Evolutionary conservation across 2,329 filamentous ascomycete species (phyloP), one percentile per base, ranked within the genome.

Genomic region (Cyphellophora attinorum): DNA sequence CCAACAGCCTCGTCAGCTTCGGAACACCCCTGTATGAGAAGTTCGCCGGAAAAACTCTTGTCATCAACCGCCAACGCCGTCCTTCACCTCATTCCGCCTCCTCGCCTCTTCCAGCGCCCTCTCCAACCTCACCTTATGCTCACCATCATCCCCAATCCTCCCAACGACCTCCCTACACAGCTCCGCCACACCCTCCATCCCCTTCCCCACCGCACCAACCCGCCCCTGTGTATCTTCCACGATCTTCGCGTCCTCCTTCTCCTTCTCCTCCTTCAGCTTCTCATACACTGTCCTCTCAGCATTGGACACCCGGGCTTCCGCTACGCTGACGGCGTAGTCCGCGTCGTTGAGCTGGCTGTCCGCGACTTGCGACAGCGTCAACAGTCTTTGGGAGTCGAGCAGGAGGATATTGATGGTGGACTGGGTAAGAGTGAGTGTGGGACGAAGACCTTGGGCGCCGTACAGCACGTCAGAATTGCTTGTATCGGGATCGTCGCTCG

Each of bases 61-160:
- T n/a, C n/a, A n/a, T n/a, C n/a, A n/a, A n/a, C n/a, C n/a, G n/a
- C n/a, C n/a, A n/a, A 25, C 21, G 21, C 21, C 21, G n/a, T 25
- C 21, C n/a, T 25, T 25, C 13, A 3, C n/a, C 5, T 37, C 33
- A 53, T 74, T 73, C 41, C 70, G 59, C 52, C 57, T 62, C 55
- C 72, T 73, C 6, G 70, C 70, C 37, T 65, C 62, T 40, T 72
- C 67, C 35, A 74, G 49, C 19, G 69, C 69, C 42, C 55, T 62
- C 29, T 60, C 62, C 32, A 72, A 49, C 42, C 68, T 58, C 39
- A 60, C 55, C 39, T 67, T 58, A 46, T 66, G 66, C 40, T 65
- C 61, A 10, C 51, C 45, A 35, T 64, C 60, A 12, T 52, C 51
- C 38, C 49, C 54, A 35, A 57, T 51, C 32, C 51, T 51, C 13